Evolutionary conservation across 768 basidiomycete genomes (phyloP), one percentile per base, ranked within the genome.

Genomic region (Phlegmacium glaucopus): DNA sequence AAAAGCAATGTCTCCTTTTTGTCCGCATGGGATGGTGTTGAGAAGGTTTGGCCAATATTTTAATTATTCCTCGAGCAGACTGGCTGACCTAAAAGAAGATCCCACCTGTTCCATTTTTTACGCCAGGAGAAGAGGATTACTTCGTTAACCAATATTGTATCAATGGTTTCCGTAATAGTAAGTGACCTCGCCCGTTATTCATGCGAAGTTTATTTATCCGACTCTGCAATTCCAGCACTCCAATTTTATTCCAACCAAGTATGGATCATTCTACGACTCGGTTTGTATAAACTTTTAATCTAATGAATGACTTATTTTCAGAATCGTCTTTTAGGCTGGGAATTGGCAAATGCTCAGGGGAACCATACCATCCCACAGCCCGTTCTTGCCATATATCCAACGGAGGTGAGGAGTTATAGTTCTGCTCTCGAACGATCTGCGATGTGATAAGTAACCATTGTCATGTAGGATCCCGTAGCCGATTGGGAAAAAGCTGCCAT

Each of bases 181-280:
- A 17, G 83, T 67, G 17, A 26, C 8, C n/a, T 25, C 6, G 9
- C 34, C n/a, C 12, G 17, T 18, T 37, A 27, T 22, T 39, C 2
- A 35, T 8, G 18, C 39, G 1, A 27, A 34, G 17, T 17, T n/a
- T 39, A 16, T 26, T 1, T 29, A 7, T 12, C 17, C 6, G 34
- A 32, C 28, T 10, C 29, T 44, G 22, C 5, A 32, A 35, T 30
- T 18, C 6, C 48, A 88, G 86, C 82, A 13, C 59, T 88, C 7
- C 73, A 84, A 51, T 87, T 86, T 52, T 89, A 88, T 59, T 76
- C 78, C 3, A 64, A 68, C 12, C 71, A 76, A 48, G 84, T 80
- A 51, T 38, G 65, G 49, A 17, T 45, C 8, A 7, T 7, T 45
- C 6, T 11, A 30, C 8, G 1, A 34, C 39, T 13, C 34, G 12